Conservation (phyloP, 2,329 filamentous ascomycete genomes). For the Phaeomoniella chlamydospora region DNA sequence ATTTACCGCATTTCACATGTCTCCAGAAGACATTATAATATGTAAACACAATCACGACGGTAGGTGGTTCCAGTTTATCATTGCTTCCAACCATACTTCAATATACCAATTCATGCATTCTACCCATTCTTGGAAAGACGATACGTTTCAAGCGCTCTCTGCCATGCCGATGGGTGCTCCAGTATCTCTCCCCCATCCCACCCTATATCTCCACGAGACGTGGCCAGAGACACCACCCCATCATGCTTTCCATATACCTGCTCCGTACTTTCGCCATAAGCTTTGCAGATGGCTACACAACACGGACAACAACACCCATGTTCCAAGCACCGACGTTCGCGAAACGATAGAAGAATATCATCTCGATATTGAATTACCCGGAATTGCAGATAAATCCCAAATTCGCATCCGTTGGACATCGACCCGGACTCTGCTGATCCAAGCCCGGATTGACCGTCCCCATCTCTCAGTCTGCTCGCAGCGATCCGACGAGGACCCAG, state of each 20-base stretch:
- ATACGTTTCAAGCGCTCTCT: no score
- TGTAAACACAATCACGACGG: no score
- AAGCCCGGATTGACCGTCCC: slow-evolving; percentile 6
- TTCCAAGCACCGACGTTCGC: slow-evolving; percentile 6
- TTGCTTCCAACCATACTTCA: no score
- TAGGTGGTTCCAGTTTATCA: no score
- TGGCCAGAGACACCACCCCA: not conserved
- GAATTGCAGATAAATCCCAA: slow-evolving; percentile 8
- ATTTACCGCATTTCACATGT: no score
- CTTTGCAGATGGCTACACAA: slow-evolving; percentile 1
- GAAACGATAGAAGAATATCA: slow-evolving; percentile 9
- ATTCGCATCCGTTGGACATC: slow-evolving; percentile 9
- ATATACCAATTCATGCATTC: no score
- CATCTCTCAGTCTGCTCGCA: slow-evolving; percentile 7
- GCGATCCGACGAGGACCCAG: slow-evolving; percentile 1
- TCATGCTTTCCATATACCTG: not conserved
- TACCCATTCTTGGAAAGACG: no score
- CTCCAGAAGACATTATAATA: no score
- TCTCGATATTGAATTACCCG: slow-evolving; percentile 11
- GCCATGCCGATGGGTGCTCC: no score
- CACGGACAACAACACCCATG: not conserved
- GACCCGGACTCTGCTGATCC: slow-evolving; percentile 7
- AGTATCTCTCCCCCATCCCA: not conserved
- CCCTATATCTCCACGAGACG: not conserved
- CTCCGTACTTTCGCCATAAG: not conserved